phyloP scores from a whole-genome alignment of 2,329 filamentous ascomycete genomes.

The Sporothrix phasma region DNA sequence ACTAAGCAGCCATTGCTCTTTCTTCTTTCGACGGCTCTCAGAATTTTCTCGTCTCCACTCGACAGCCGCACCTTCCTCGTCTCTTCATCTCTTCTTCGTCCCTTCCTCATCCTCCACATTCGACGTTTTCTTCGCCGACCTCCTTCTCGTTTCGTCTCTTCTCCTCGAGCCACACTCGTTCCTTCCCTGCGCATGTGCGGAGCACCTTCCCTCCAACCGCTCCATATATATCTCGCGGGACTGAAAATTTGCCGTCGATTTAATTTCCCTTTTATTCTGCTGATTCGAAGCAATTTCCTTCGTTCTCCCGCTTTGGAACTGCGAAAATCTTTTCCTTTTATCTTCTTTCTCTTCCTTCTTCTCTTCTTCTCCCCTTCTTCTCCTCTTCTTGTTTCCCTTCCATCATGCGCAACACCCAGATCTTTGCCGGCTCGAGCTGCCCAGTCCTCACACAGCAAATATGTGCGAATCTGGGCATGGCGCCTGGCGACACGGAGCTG shows the following conservation, averaged over 20 bases:
- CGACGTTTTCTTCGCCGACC: too few relatives aligned
- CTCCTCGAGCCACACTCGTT: not conserved
- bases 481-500: conserved; percentile 53
- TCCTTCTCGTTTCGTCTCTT: not conserved
- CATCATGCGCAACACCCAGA: conserved; percentile 44
- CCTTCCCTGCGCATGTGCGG: not conserved
- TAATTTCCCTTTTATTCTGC: not conserved
- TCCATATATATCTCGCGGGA: not conserved
- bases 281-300: not conserved
- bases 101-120: not conserved
- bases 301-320: not conserved
- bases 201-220: not conserved
- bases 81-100: too few relatives aligned
- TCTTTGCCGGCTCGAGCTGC: conserved; percentile 59
- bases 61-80: conserved; percentile 7
- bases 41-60: conserved; percentile 8
- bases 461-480: conserved; percentile 59
- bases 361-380: not conserved
- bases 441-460: conserved; percentile 54
- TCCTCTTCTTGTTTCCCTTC: not conserved
- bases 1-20: conserved; percentile 21
- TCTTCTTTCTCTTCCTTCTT: not conserved
- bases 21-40: not conserved
- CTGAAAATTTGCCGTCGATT: not conserved
- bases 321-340: not conserved